Conservation (phyloP, 768 basidiomycete species). For the Lyophyllum atratum region DNA sequence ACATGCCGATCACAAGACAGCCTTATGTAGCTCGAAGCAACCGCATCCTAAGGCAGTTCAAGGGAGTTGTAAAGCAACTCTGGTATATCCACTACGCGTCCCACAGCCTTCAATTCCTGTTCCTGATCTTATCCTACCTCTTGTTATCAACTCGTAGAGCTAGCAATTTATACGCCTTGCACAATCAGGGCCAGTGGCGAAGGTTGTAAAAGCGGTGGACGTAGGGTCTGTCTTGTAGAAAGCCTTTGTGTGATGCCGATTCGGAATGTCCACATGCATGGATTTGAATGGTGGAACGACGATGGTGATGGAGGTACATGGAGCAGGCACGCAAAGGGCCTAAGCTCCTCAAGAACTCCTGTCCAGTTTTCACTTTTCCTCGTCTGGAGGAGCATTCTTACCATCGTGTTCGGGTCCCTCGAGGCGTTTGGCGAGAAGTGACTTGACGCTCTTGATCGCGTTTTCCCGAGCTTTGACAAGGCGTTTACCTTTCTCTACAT, state of each 20-base stretch:
- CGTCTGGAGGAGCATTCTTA: neutral
- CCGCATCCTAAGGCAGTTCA: too few species aligned
- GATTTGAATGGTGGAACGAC: neutral
- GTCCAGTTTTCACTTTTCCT: neutral
- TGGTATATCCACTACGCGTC: too few species aligned
- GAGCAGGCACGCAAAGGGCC: neutral
- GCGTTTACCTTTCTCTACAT: conserved; percentile 64
- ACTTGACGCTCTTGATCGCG: conserved; percentile 63
- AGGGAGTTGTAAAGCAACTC: too few species aligned
- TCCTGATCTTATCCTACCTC: too few species aligned
- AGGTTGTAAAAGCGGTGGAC: too few species aligned
- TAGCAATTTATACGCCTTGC: too few species aligned
- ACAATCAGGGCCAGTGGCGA: neutral
- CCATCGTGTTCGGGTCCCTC: neutral
- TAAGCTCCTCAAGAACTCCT: neutral
- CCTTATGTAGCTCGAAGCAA: too few species aligned
- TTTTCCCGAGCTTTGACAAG: conserved; percentile 71
- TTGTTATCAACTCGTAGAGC: too few species aligned
- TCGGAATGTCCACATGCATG: neutral
- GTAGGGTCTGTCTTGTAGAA: neutral
- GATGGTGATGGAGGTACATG: neutral
- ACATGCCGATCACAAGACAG: too few species aligned
- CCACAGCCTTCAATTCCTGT: too few species aligned
- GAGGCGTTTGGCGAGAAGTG: conserved; percentile 45
- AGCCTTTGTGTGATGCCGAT: neutral